A percentile compares a stretch with the other conserved stretches of the same genome.
These are phyloP conservation scores for Clausena lansium DNA, from an alignment of 345 rosid genomes.

Conservation along the genomic window DNA sequence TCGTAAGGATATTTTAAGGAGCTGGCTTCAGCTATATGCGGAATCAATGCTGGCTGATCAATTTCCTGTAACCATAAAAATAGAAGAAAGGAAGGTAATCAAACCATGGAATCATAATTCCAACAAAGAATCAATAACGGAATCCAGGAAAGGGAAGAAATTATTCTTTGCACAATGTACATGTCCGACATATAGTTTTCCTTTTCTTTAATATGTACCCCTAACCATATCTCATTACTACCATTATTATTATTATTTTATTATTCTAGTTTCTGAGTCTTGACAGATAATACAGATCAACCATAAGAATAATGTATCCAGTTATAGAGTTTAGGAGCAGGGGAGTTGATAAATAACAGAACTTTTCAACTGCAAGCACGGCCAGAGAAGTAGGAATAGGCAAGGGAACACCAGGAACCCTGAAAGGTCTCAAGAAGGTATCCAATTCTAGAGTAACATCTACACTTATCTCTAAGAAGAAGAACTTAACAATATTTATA, in stretches of 20 bases:
- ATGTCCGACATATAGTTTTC: background rate
- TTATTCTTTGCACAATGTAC: background rate
- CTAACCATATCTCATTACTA: too few relatives aligned
- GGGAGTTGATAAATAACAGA: background rate
- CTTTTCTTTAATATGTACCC: background rate
- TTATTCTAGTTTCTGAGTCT: background rate
- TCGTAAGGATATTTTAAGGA: slow-evolving; percentile 90
- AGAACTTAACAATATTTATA: background rate
- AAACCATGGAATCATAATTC: slow-evolving; percentile 7
- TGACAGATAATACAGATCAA: background rate
- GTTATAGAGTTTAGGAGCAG: background rate
- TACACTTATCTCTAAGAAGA: background rate
- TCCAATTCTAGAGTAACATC: background rate
- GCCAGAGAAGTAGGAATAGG: too few relatives aligned
- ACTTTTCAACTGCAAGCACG: background rate
- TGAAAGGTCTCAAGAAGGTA: background rate
- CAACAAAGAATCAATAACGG: slow-evolving; percentile 2
- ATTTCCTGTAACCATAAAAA: slow-evolving; percentile 53
- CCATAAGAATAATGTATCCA: background rate
- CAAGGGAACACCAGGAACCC: background rate
- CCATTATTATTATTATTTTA: too few relatives aligned
- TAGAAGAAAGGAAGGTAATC: slow-evolving; percentile 5
- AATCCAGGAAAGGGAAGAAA: background rate
- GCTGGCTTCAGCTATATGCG: slow-evolving; percentile 99
- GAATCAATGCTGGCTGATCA: slow-evolving; percentile 96